phyloP scores from a whole-genome alignment of 1,284 basidiomycete genomes.

The Retiboletus fuscus region DNA sequence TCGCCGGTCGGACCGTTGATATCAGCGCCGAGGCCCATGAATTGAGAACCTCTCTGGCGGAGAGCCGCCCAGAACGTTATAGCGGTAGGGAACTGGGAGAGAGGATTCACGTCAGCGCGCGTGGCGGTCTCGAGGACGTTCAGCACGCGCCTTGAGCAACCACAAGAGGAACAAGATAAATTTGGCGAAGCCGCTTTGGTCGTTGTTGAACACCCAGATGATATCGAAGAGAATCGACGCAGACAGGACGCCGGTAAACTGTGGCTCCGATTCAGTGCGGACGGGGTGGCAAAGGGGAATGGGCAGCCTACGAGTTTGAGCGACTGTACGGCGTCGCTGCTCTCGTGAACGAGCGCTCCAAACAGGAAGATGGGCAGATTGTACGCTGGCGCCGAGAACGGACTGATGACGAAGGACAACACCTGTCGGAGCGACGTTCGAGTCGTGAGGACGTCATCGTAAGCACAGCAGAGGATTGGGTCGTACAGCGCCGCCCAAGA shows the following conservation, averaged over 20 bases:
- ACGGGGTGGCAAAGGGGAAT: no score
- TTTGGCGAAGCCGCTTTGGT: constrained; percentile 66
- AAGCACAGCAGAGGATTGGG: neutral
- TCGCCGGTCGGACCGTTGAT: no score
- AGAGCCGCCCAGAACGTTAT: constrained; percentile 67
- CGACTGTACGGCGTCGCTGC: no score
- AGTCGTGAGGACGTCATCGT: neutral
- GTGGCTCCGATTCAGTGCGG: constrained; percentile 7
- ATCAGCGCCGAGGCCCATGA: no score
- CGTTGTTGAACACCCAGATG: constrained; percentile 72
- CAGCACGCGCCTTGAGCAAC: constrained; percentile 68
- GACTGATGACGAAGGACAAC: constrained; percentile 70
- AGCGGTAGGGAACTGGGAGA: constrained; percentile 68
- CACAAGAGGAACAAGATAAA: constrained; percentile 70
- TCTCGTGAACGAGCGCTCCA: no score
- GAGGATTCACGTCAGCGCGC: neutral
- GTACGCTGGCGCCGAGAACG: constrained; percentile 72
- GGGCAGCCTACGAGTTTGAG: no score
- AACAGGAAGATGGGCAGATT: no score
- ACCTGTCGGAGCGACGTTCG: constrained; percentile 42
- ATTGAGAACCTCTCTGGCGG: no score
- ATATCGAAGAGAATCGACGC: constrained; percentile 74
- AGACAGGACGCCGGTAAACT: no score
- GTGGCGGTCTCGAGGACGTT: neutral
- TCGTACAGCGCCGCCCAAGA: constrained; percentile 71